Conservation (phyloP, 2,329 filamentous ascomycete genomes). For the Huntiella decipiens region DNA sequence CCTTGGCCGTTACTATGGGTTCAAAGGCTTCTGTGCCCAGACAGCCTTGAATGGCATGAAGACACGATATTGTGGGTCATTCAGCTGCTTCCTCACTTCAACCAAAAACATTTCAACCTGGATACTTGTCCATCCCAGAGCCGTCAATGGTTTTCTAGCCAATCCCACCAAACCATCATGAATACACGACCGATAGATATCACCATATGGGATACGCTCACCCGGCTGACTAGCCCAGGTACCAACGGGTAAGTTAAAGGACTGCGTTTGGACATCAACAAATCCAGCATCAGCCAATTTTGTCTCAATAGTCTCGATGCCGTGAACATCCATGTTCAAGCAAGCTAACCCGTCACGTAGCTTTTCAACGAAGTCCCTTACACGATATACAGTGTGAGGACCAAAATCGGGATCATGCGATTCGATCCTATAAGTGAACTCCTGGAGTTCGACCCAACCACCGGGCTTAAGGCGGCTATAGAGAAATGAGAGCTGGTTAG, state of each 20-base stretch:
- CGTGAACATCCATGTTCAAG: slow-evolving; percentile 25
- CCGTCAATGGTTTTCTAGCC: slow-evolving; percentile 21
- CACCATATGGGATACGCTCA: slow-evolving; percentile 25
- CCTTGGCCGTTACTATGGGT: neutral
- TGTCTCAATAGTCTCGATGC: slow-evolving; percentile 19
- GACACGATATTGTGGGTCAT: slow-evolving; percentile 19
- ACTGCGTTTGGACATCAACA: slow-evolving; percentile 21
- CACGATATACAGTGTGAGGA: slow-evolving; percentile 23
- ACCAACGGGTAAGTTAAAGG: slow-evolving; percentile 29
- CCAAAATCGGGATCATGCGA: slow-evolving; percentile 27
- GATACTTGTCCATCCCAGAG: slow-evolving; percentile 22
- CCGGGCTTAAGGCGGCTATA: slow-evolving; percentile 31
- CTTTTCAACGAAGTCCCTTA: slow-evolving; percentile 26
- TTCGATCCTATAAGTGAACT: slow-evolving; percentile 23
- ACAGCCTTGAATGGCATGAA: slow-evolving; percentile 24
- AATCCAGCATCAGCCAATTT: slow-evolving; percentile 26
- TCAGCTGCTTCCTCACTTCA: slow-evolving; percentile 23
- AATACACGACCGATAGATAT: slow-evolving; percentile 25
- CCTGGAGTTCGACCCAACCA: slow-evolving; percentile 31
- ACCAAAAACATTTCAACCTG: slow-evolving; percentile 27
- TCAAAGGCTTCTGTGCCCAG: slow-evolving; percentile 20
- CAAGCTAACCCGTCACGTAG: slow-evolving; percentile 22
- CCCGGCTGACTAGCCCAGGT: slow-evolving; percentile 25
- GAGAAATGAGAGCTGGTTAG: neutral
- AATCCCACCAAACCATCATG: slow-evolving; percentile 23